Percentiles rank a stretch among this genome's conserved stretches.
phyloP scores from a whole-genome alignment of 495 filamentous ascomycete species.

The Penicillium roqueforti region DNA sequence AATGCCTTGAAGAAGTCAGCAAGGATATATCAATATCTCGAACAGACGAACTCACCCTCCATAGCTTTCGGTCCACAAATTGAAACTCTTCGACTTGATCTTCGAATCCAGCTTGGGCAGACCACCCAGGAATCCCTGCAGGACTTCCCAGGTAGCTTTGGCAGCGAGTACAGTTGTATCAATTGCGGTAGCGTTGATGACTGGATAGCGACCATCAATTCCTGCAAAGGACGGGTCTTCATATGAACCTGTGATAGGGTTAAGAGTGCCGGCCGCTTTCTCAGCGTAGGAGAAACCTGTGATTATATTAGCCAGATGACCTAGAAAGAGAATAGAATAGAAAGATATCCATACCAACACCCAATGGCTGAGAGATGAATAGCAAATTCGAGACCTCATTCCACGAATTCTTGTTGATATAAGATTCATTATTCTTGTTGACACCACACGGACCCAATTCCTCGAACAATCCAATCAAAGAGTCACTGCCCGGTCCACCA shows the following conservation, averaged over 20 bases:
- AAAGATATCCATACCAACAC: conserved; percentile 36
- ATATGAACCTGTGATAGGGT: conserved; percentile 41
- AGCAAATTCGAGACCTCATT: conserved; percentile 71
- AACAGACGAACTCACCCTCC: conserved; percentile 56
- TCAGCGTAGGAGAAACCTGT: conserved; percentile 53
- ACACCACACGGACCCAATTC: conserved; percentile 59
- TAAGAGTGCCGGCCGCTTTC: conserved; percentile 38
- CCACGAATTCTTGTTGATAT: conserved; percentile 62
- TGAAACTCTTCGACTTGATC: conserved; percentile 51
- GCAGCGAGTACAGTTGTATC: conserved; percentile 54
- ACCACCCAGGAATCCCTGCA: conserved; percentile 52
- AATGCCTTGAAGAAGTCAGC: conserved; percentile 33
- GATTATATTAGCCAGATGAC: background rate
- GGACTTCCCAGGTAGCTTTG: conserved; percentile 53
- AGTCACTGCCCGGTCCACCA: conserved; percentile 55
- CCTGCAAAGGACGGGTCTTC: conserved; percentile 40
- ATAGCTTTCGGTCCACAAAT: conserved; percentile 53
- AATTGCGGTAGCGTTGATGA: conserved; percentile 42
- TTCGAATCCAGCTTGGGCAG: conserved; percentile 46
- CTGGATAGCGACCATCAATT: conserved; percentile 45
- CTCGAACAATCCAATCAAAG: conserved; percentile 69
- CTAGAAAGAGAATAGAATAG: background rate
- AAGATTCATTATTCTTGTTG: conserved; percentile 47
- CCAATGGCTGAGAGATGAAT: conserved; percentile 66
- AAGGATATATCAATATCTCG: background rate